Base-by-base conservation (phyloP, 352 stramenopile species). In the Phytophthora kernoviae region DNA sequence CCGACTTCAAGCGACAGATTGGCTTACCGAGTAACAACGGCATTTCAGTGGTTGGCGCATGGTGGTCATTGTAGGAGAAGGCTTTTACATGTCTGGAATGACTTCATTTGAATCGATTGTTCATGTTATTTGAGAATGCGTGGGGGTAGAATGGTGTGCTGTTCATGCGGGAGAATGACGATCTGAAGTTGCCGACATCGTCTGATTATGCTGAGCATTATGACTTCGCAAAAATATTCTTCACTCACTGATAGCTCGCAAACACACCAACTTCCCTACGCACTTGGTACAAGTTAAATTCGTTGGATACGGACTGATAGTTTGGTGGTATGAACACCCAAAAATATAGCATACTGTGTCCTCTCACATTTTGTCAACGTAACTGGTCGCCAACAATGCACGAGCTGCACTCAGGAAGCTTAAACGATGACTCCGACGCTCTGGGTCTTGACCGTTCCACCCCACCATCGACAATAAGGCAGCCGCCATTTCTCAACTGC, bases 121-220 rank as follows among this genome's bases (percentile, higher is more conserved):
- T 3, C 24, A 6, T 39, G 33, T 39, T 39, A n/a, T 14, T 39
- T 39, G 33, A 39, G 4, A 12, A 6, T 15, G 33, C 33, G 14
- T 39, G 33, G 33, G 33, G 14, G 10, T n/a, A n/a, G 33, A 39
- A 39, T 5, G 37, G 8, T 15, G n/a, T 48, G 58, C 17, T 56
- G 39, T 40, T 24, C 24, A 30, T 7, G 39, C 11, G 40, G 54
- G 61, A 69, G 61, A 65, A 69, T 69, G 61, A 69, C 47, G 61
- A 69, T 52, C 17, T 54, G 12, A 59, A 69, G 43, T 63, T 70
- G 64, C 58, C 60, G 65, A 73, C 65, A 73, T 73, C 65, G 60
- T 70, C 66, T 62, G 61, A 73, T 65, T 44, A 61, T 62, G 65
- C 55, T 75, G 66, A 68, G 61, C 66, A 61, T 53, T 46, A 64